Percentiles rank a stretch among this genome's conserved stretches.
phyloP scores from a whole-genome alignment of 2,329 filamentous ascomycete species.

The Berkeleyomyces basicola region DNA sequence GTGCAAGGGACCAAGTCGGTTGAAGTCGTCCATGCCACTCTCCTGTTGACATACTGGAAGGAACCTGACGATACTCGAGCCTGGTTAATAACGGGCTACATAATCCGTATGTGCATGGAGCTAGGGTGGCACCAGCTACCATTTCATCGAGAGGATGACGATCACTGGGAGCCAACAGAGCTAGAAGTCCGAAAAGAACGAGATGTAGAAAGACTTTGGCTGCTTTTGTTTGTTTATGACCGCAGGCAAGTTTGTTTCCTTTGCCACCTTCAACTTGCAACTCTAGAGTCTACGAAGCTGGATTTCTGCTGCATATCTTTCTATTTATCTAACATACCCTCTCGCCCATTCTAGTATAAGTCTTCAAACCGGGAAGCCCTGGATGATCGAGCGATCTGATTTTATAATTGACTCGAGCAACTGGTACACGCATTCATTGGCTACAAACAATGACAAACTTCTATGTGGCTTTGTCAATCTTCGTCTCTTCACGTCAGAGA shows the following conservation, averaged over 20 bases:
- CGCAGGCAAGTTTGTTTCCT: conserved; percentile 19
- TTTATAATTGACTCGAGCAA: conserved; percentile 22
- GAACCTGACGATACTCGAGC: conserved; percentile 25
- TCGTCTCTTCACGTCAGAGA: conserved; percentile 23
- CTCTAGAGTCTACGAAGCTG: neutral
- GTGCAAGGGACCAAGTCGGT: conserved; percentile 22
- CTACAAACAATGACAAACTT: conserved; percentile 21
- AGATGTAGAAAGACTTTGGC: conserved; percentile 24
- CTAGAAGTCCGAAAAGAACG: conserved; percentile 18
- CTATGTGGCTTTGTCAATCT: conserved; percentile 24
- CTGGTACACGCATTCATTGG: conserved; percentile 21
- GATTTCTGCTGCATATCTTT: neutral
- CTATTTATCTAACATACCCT: neutral
- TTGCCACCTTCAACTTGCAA: neutral
- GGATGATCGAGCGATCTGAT: conserved; percentile 25
- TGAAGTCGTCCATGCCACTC: conserved; percentile 24
- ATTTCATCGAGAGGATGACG: conserved; percentile 7
- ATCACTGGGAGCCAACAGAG: conserved; percentile 8
- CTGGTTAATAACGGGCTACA: conserved; percentile 25
- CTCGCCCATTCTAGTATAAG: conserved; percentile 20
- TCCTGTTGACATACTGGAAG: conserved; percentile 27
- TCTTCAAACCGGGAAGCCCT: conserved; percentile 25
- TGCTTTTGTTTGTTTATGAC: conserved; percentile 25
- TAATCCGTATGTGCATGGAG: conserved; percentile 25
- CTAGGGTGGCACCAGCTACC: conserved; percentile 22